Evolutionary conservation across 441 rosid genomes (phyloP), one percentile per base, ranked within the genome.

Genomic region (Daphne laureola): DNA sequence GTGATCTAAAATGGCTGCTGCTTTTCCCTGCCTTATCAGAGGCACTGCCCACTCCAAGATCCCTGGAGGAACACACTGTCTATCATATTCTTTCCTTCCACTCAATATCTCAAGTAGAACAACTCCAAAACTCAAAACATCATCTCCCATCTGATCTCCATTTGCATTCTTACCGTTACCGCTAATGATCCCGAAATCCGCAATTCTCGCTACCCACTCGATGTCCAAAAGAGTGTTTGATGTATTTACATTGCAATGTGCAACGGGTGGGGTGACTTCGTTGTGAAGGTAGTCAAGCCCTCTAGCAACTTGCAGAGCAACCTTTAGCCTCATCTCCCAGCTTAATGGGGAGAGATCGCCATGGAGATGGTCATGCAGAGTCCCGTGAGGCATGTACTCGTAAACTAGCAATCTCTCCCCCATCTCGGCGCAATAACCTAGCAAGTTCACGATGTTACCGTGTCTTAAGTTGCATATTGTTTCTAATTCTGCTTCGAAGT

Each of bases 271-370:
- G 58, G 67, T 74, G 5, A 78, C 81, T 43, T 67, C 78, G 21
- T 84, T 77, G 69, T 89, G 97, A 67, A 89, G 73, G 71, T 77
- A 89, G 41, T 88, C 87, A 8, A 89, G 82, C 46, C 92, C 97
- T 61, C 70, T 62, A 41, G 92, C 83, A 4, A 86, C 74, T 17
- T 83, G 95, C 42, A 72, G 51, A 27, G 76, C 76, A 5, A 84
- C 82, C 68, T 74, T 80, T 36, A 81, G 42, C 43, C 93, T 69
- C 46, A 66, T 65, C 27, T 70, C 71, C 84, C 93, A 82, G 41
- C 79, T 81, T 14, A 82, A 15, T 0, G 61, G 78, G 0, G 73
- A 65, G 5, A 82, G 74, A 40, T 79, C 83, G 14, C 78, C 88
- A 31, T 78, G 77, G 8, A 79, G 64, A 79, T 84, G 83, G 65